Evolutionary conservation across 768 basidiomycete genomes (phyloP).

Genomic region (Brasilioporus rufonigricans): DNA sequence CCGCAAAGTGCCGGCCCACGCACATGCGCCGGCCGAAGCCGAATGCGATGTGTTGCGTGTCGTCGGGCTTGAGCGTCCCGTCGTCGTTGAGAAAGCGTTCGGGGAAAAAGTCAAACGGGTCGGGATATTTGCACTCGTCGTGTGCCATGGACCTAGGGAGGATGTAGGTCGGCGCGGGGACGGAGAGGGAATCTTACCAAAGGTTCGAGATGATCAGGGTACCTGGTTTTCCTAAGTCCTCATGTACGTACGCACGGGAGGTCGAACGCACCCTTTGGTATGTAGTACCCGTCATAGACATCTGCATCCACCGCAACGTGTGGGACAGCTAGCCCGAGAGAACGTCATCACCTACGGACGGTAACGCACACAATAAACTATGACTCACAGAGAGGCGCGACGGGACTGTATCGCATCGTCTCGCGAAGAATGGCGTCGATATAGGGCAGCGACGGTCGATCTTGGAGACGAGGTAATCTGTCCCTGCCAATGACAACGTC

Average conservation of each 20-base stretch:
- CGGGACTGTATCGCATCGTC: slow-evolving; percentile 25
- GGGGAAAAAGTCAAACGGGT: slow-evolving; percentile 36
- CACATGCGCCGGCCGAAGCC: slow-evolving; percentile 29
- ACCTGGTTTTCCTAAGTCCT: slow-evolving; percentile 6
- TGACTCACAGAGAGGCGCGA: slow-evolving; percentile 22
- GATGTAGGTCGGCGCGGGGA: background rate
- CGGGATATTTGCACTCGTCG: slow-evolving; percentile 32
- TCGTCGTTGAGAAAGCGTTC: slow-evolving; percentile 37
- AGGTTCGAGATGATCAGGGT: slow-evolving; percentile 8
- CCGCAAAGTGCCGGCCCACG: slow-evolving; percentile 21
- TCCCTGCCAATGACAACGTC: slow-evolving; percentile 2
- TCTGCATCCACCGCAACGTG: slow-evolving; percentile 37
- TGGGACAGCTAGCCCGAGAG: slow-evolving; percentile 33
- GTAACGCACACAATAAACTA: background rate
- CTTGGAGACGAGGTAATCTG: slow-evolving; percentile 7
- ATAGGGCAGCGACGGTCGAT: slow-evolving; percentile 11
- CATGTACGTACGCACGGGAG: no score
- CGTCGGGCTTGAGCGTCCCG: slow-evolving; percentile 13
- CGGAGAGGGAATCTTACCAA: slow-evolving; percentile 13
- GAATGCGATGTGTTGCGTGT: slow-evolving; percentile 13
- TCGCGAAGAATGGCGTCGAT: slow-evolving; percentile 15
- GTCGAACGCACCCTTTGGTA: slow-evolving; percentile 38
- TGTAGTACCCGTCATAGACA: slow-evolving; percentile 47
- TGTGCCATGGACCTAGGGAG: slow-evolving; percentile 15
- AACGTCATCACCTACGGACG: background rate